Base-by-base conservation (phyloP, 2,329 filamentous ascomycete species). In the Bisporella sp. region DNA sequence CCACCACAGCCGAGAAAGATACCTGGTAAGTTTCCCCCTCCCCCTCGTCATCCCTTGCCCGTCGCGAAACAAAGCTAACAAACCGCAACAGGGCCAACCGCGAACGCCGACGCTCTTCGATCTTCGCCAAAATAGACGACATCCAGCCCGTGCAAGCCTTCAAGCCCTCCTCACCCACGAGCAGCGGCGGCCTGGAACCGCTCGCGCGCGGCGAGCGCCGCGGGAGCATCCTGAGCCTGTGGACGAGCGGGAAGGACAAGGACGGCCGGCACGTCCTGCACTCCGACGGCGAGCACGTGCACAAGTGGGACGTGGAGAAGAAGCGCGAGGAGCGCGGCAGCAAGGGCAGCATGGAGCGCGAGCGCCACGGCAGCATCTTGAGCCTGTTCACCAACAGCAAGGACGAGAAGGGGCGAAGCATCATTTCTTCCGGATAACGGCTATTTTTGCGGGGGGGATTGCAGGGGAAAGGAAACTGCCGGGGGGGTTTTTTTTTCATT, bases 291-390 rank as follows among this genome's bases (percentile, higher is more conserved):
- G 52, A 52, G 11, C 49, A 52, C 31, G 46, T 48, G 5, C 31
- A 43, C 5, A 42, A 42, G 1, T 40, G 21, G 5, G 48, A 47
- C 7, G 37, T 31, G 3, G 48, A 48, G 12, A 46, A 47, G 31
- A 47, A 50, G 42, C 45, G 45, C 6, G 51, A 35, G 30, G 37
- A 46, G n/a, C 5, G 41, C 31, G 47, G 13, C 43, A 46, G 31
- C 44, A 32, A 8, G 29, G 41, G 29, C 31, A 45, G 13, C 41
- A 46, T 29, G 13, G 35, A 32, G 47, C 46, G 21, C 53, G 53
- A 12, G 45, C 21, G 55, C 2, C 45, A 52, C 30, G 57, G 57
- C 1, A 59, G 57, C 42, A 56, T 59, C 9, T 21, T 59, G 33
- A 57, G 55, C 31, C 31, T 57, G 46, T 59, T 53, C 53, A 51